Evolutionary conservation across 2,329 filamentous ascomycete species (phyloP).

Genomic region (Apiospora sp.): DNA sequence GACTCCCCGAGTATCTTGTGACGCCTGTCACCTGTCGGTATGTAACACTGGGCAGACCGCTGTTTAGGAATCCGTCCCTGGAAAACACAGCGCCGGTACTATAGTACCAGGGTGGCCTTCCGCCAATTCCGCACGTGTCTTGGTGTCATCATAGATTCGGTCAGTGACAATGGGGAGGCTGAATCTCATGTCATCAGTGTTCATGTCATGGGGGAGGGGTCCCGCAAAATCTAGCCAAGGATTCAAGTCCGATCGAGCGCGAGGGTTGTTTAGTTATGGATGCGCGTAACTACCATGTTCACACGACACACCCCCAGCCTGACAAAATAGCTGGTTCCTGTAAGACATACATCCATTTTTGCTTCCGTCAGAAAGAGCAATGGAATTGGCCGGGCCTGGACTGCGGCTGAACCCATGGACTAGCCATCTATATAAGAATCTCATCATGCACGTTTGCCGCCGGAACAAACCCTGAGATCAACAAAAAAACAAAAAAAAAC

Average conservation of each 20-base stretch:
- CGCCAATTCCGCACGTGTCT: neutral
- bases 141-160: constrained; percentile 10
- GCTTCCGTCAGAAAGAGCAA: neutral
- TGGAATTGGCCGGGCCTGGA: neutral
- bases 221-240: neutral
- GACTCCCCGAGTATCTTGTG: too few species aligned
- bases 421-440: neutral
- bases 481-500: too few species aligned
- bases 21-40: neutral
- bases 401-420: neutral
- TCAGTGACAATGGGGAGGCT: neutral
- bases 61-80: neutral
- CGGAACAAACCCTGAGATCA: neutral
- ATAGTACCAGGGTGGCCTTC: neutral
- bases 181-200: neutral
- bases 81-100: neutral
- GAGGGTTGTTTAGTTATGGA: neutral
- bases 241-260: neutral
- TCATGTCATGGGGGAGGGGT: too few species aligned
- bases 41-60: neutral
- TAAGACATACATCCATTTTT: neutral
- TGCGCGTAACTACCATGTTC: neutral
- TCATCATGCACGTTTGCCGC: neutral
- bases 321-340: neutral
- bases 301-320: neutral